phyloP scores from a whole-genome alignment of 1,284 basidiomycete species.

The Austropuccinia psidii region DNA sequence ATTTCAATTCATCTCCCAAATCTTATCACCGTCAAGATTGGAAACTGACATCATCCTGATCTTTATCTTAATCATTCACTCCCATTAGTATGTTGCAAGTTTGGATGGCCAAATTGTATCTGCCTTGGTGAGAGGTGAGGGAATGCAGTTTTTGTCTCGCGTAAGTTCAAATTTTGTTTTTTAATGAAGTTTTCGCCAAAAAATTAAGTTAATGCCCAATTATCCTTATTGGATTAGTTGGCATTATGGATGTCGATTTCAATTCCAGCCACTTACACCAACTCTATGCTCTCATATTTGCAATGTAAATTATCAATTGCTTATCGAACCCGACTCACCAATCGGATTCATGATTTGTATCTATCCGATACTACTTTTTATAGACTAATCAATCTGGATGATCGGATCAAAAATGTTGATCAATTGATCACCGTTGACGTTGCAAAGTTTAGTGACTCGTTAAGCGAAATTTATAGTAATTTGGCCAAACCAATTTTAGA shows the following conservation, averaged over 20 bases:
- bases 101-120: constrained; percentile 35
- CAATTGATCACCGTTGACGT: constrained; percentile 98
- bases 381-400: constrained; percentile 76
- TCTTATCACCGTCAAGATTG: not conserved
- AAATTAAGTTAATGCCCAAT: not conserved
- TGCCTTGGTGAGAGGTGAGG: constrained; percentile 27
- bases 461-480: constrained; percentile 90
- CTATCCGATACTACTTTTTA: constrained; percentile 76
- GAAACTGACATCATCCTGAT: not conserved
- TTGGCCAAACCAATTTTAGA: constrained; percentile 88
- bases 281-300: constrained; percentile 88
- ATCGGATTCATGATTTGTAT: constrained; percentile 73
- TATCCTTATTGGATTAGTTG: constrained; percentile 60
- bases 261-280: constrained; percentile 89
- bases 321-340: constrained; percentile 79
- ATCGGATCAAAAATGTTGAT: constrained; percentile 92
- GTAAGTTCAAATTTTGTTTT: not conserved
- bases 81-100: constrained; percentile 29
- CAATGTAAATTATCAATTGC: constrained; percentile 89
- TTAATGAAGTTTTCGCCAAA: not conserved
- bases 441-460: constrained; percentile 78
- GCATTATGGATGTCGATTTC: constrained; percentile 83
- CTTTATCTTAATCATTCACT: not conserved
- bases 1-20: not conserved
- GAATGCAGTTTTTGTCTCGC: constrained; percentile 15